Evolutionary conservation across 164 flowering plant genomes (phyloP).

Genomic region (Magnolia sinica): DNA sequence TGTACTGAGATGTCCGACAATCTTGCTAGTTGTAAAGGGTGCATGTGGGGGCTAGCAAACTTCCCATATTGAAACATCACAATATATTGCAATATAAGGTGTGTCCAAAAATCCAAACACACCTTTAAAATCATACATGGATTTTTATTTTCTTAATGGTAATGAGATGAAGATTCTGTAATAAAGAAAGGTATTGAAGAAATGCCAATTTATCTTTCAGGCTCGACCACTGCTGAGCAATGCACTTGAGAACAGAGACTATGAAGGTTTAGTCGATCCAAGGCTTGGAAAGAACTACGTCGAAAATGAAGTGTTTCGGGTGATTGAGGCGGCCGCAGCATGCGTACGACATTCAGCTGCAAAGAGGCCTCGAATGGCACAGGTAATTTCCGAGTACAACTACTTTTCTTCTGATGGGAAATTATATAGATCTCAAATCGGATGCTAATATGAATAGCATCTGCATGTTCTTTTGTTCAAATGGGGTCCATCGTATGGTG

Average conservation of each 20-base stretch:
- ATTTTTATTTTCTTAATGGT: not conserved
- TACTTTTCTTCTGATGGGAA: not conserved
- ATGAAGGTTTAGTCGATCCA: conserved; percentile 61
- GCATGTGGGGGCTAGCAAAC: not conserved
- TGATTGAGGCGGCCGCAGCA: conserved; percentile 82
- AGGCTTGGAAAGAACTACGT: conserved; percentile 58
- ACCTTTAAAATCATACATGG: too few species aligned
- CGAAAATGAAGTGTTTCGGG: conserved; percentile 57
- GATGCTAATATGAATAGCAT: not conserved
- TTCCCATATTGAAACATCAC: not conserved
- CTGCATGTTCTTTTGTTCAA: too few species aligned
- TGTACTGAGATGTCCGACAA: too few species aligned
- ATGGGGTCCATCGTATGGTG: too few species aligned
- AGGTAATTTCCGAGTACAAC: conserved; percentile 38
- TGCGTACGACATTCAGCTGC: conserved; percentile 83
- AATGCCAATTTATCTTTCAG: conserved; percentile 28
- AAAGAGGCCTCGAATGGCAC: conserved; percentile 85
- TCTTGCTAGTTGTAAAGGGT: not conserved
- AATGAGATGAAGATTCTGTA: not conserved
- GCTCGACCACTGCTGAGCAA: conserved; percentile 80
- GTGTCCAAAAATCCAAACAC: not conserved
- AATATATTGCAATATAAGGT: too few species aligned
- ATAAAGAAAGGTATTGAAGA: not conserved
- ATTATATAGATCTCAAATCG: not conserved
- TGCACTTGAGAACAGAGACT: conserved; percentile 52